A percentile compares a stretch with the other conserved stretches of the same genome.
These are phyloP conservation scores for Colletotrichum somersetense DNA, from an alignment of 2,329 filamentous ascomycete genomes.

Conservation along the genomic window DNA sequence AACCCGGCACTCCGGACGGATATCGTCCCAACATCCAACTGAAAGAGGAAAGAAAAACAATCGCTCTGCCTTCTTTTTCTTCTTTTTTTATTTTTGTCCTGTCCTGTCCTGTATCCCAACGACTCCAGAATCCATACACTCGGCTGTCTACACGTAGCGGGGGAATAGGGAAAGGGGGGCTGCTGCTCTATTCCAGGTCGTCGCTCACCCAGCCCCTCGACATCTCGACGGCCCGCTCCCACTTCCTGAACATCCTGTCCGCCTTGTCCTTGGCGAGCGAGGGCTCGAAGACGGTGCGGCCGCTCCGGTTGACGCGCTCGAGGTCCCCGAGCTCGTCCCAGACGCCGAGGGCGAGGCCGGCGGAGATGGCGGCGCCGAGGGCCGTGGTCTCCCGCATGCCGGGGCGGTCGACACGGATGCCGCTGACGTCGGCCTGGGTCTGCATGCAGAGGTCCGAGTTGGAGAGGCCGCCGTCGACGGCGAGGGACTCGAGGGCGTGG, in stretches of 20 bases:
- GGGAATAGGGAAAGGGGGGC: not conserved
- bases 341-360: constrained; percentile 84
- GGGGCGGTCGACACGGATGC: constrained; percentile 85
- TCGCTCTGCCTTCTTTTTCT: constrained; percentile 1
- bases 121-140: constrained; percentile 4
- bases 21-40: constrained; percentile 10
- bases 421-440: constrained; percentile 87
- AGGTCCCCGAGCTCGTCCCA: constrained; percentile 81
- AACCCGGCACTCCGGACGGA: not conserved
- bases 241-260: constrained; percentile 60
- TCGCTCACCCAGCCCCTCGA: constrained; percentile 63
- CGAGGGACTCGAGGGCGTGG: constrained; percentile 79
- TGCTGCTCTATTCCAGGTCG: constrained; percentile 12
- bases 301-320: constrained; percentile 77
- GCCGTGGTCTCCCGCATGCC: constrained; percentile 93
- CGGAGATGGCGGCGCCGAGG: constrained; percentile 88
- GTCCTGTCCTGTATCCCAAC: not conserved
- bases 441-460: constrained; percentile 93
- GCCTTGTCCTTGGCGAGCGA: constrained; percentile 63
- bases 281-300: constrained; percentile 78
- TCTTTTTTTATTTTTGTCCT: not conserved
- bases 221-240: constrained; percentile 72
- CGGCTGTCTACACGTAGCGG: not conserved
- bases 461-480: constrained; percentile 90
- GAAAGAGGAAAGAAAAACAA: not conserved